phyloP scores from a whole-genome alignment of 257 asterid genomes.

The Nyctanthes arbortristis region DNA sequence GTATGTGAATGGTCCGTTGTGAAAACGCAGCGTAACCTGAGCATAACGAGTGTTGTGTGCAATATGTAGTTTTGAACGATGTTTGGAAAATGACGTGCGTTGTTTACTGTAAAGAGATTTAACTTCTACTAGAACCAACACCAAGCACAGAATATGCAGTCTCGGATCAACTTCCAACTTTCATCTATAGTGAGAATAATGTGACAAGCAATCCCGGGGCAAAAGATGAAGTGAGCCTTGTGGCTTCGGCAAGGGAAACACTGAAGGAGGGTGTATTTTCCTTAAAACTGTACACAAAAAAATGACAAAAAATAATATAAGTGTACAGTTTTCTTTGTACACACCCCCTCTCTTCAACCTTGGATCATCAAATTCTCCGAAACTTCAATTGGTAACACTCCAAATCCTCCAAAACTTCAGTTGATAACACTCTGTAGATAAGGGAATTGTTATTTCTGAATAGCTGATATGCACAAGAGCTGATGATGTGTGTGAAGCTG shows the following conservation, averaged over 20 bases:
- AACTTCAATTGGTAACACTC: too few relatives aligned
- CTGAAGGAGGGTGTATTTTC: not conserved
- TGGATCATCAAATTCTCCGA: slow-evolving; percentile 12
- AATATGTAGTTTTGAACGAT: not conserved
- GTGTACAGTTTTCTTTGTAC: slow-evolving; percentile 40
- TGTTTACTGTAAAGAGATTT: too few relatives aligned
- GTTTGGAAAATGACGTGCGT: not conserved
- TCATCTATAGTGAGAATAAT: not conserved
- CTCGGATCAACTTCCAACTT: not conserved
- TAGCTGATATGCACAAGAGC: not conserved
- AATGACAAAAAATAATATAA: slow-evolving; percentile 14
- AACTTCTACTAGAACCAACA: not conserved
- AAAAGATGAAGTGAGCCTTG: not conserved
- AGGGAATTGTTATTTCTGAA: not conserved
- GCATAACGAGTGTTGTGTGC: not conserved
- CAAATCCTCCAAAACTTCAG: slow-evolving; percentile 18
- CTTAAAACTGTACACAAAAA: slow-evolving; percentile 51
- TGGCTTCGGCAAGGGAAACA: slow-evolving; percentile 6
- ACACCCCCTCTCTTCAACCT: slow-evolving; percentile 28
- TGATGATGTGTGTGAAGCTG: slow-evolving; percentile 26
- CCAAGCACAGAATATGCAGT: not conserved
- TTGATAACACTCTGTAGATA: not conserved
- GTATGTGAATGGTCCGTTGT: not conserved
- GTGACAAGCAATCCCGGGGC: not conserved
- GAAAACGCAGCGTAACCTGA: not conserved